phyloP scores from a whole-genome alignment of 2,329 filamentous ascomycete genomes.

The Mollisia scopiformis region DNA sequence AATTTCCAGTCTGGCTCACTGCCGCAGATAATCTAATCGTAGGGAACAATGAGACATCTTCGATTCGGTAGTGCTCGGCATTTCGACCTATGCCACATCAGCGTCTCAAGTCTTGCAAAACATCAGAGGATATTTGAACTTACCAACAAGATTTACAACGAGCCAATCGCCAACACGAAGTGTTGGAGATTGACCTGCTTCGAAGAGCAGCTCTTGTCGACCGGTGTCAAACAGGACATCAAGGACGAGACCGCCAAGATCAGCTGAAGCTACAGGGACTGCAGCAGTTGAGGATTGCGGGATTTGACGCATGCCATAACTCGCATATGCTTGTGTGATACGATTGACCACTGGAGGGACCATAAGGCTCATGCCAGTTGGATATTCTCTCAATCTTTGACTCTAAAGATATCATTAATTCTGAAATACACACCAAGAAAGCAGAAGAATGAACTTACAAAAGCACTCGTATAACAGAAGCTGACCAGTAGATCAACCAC shows the following conservation, averaged over 20 bases:
- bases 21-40: conserved; percentile 28
- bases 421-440: not conserved
- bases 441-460: conserved; percentile 18
- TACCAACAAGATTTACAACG: conserved; percentile 20
- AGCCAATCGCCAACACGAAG: conserved; percentile 35
- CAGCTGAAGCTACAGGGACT: not conserved
- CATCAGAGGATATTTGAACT: not conserved
- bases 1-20: conserved; percentile 6
- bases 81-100: conserved; percentile 14
- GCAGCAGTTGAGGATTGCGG: not conserved
- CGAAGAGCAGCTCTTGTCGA: conserved; percentile 29
- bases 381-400: conserved; percentile 34
- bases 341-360: conserved; percentile 27
- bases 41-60: conserved; percentile 31
- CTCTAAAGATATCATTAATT: conserved; percentile 8
- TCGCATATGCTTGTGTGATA: not conserved
- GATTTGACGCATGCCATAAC: not conserved
- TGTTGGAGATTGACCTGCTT: conserved; percentile 13
- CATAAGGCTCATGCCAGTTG: conserved; percentile 37
- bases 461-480: conserved; percentile 68
- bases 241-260: not conserved
- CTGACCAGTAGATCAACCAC: conserved; percentile 85
- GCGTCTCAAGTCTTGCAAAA: not conserved
- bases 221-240: conserved; percentile 27
- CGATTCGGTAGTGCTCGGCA: conserved; percentile 30